phyloP scores from a whole-genome alignment of 306 rosid species.

The Castanopsis chinensis region DNA sequence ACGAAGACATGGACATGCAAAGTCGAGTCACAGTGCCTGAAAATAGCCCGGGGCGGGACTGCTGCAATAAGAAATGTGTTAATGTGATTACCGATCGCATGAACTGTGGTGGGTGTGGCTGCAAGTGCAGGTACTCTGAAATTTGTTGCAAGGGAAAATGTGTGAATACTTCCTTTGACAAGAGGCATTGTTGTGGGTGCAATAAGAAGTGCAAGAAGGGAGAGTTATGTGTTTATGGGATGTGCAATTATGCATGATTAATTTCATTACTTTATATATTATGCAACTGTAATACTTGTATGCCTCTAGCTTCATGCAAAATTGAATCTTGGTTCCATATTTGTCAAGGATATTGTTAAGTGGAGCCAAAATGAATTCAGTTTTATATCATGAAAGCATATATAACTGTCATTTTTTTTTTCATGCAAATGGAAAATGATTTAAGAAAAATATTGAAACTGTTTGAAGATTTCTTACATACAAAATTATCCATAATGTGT shows the following conservation, averaged over 20 bases:
- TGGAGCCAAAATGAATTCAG: neutral
- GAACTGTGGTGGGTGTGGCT: slow-evolving; percentile 50
- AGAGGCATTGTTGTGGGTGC: slow-evolving; percentile 47
- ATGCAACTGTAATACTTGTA: neutral
- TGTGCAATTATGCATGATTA: slow-evolving; percentile 48
- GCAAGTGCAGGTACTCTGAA: slow-evolving; percentile 36
- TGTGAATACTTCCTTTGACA: slow-evolving; percentile 39
- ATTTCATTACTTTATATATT: neutral
- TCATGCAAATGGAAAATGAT: too few species aligned
- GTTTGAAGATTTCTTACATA: too few species aligned
- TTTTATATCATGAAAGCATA: neutral
- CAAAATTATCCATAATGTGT: too few species aligned
- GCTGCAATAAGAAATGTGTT: slow-evolving; percentile 51
- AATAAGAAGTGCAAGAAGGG: slow-evolving; percentile 42
- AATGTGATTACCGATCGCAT: slow-evolving; percentile 23
- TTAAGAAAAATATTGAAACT: too few species aligned
- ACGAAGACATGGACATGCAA: neutral
- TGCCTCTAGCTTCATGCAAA: neutral
- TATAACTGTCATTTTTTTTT: neutral
- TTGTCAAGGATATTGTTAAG: neutral
- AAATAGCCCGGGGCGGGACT: slow-evolving; percentile 29
- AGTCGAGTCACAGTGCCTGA: neutral
- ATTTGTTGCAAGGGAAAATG: slow-evolving; percentile 49
- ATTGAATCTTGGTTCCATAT: neutral
- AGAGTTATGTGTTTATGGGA: slow-evolving; percentile 42